These are phyloP conservation scores for Fusarium sp. DNA, from an alignment of 2,329 filamentous ascomycete species.

Conservation along the genomic window DNA sequence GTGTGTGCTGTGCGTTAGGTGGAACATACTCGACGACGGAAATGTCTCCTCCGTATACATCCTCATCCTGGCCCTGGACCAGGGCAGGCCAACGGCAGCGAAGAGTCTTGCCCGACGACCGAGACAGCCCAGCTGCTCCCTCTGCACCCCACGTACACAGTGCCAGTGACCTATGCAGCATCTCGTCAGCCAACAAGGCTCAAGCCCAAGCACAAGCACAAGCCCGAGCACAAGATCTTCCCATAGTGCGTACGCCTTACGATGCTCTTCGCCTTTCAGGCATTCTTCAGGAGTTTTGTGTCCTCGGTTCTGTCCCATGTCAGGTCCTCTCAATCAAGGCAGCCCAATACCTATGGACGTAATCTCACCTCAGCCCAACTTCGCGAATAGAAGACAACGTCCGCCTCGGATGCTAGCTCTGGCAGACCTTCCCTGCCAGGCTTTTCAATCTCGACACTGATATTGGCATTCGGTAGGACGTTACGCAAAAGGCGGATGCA, in stretches of 20 bases:
- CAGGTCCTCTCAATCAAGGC: slow-evolving; percentile 23
- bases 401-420: slow-evolving; percentile 70
- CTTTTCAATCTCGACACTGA: slow-evolving; percentile 82
- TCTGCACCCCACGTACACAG: slow-evolving; percentile 71
- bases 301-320: slow-evolving; percentile 52
- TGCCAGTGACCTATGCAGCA: slow-evolving; percentile 57
- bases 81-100: slow-evolving; percentile 58
- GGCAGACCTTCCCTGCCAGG: slow-evolving; percentile 70
- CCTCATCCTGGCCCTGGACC: slow-evolving; percentile 30
- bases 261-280: slow-evolving; percentile 59
- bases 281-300: slow-evolving; percentile 64
- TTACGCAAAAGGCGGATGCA: slow-evolving; percentile 70
- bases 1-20: slow-evolving; percentile 14
- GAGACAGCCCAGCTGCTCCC: slow-evolving; percentile 57
- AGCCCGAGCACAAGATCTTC: slow-evolving; percentile 12
- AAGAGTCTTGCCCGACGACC: slow-evolving; percentile 46
- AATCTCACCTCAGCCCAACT: slow-evolving; percentile 74
- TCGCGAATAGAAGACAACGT: slow-evolving; percentile 80
- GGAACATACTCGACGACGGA: slow-evolving; percentile 71
- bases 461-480: slow-evolving; percentile 57
- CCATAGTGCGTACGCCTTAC: slow-evolving; percentile 65
- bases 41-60: slow-evolving; percentile 53
- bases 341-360: slow-evolving; percentile 14
- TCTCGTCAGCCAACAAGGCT: slow-evolving; percentile 42
- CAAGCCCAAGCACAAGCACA: slow-evolving; percentile 10